These are phyloP conservation scores for Vigna hirtella DNA, from an alignment of 306 rosid genomes.

Conservation along the genomic window DNA sequence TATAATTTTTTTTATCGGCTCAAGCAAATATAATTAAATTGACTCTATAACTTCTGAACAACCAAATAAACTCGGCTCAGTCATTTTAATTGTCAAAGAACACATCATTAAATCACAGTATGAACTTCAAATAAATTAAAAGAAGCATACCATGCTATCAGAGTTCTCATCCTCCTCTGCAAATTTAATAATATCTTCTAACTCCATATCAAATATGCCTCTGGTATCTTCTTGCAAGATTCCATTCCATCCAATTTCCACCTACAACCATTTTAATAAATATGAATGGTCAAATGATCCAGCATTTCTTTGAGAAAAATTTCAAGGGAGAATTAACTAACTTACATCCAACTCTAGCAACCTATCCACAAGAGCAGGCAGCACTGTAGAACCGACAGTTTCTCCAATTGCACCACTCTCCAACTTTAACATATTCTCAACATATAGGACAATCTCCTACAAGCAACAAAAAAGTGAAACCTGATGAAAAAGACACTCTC, in stretches of 20 bases:
- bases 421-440: slow-evolving; percentile 88
- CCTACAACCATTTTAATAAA: slow-evolving; percentile 54
- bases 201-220: slow-evolving; percentile 83
- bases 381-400: slow-evolving; percentile 67
- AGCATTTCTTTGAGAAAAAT: slow-evolving; percentile 1
- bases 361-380: slow-evolving; percentile 75
- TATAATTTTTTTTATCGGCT: too few relatives aligned
- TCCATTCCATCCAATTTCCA: slow-evolving; percentile 83
- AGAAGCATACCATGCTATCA: slow-evolving; percentile 61
- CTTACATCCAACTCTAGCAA: slow-evolving; percentile 92
- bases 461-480: slow-evolving; percentile 23
- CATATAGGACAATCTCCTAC: slow-evolving; percentile 71
- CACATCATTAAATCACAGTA: not conserved
- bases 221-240: slow-evolving; percentile 64
- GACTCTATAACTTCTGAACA: not conserved
- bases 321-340: slow-evolving; percentile 12
- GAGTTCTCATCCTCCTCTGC: slow-evolving; percentile 56
- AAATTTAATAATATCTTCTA: slow-evolving; percentile 58
- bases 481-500: not conserved
- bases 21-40: not conserved
- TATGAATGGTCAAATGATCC: not conserved
- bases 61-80: slow-evolving; percentile 17
- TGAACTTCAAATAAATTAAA: slow-evolving; percentile 12
- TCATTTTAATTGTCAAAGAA: slow-evolving; percentile 11
- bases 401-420: slow-evolving; percentile 79